Percentiles rank a stretch among this genome's conserved stretches.
Evolutionary conservation across 306 rosid genomes (phyloP).

Genomic region (Quercus wislizeni): DNA sequence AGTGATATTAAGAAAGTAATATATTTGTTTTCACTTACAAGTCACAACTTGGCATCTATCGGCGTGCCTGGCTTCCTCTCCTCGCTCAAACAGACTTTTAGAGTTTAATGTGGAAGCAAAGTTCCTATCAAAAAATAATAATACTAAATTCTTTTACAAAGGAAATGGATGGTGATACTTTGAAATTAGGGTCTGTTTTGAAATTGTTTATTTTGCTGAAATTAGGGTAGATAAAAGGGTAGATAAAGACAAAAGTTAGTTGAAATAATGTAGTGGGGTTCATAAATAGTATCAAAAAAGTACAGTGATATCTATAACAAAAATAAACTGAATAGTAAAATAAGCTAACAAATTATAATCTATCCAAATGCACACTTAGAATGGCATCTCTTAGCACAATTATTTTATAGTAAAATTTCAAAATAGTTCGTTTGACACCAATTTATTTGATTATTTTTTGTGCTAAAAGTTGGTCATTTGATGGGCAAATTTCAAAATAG

Average conservation of each 20-base stretch:
- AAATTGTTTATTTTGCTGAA: rapidly evolving
- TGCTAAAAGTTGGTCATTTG: too few species aligned
- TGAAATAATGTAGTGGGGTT: rapidly evolving
- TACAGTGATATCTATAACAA: too few species aligned
- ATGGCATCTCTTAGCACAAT: background rate
- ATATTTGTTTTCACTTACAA: background rate
- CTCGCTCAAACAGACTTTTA: background rate
- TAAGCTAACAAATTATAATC: too few species aligned
- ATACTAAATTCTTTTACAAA: background rate
- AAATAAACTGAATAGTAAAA: too few species aligned
- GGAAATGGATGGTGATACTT: background rate
- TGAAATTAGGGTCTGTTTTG: background rate
- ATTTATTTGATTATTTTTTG: too few species aligned
- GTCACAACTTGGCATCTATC: slow-evolving; percentile 11
- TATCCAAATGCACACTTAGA: background rate
- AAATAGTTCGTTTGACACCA: too few species aligned
- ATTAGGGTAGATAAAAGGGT: too few species aligned
- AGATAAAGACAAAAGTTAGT: too few species aligned
- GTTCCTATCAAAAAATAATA: background rate
- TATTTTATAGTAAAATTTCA: too few species aligned
- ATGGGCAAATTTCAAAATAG: too few species aligned
- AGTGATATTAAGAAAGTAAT: slow-evolving; percentile 3
- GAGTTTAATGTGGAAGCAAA: background rate
- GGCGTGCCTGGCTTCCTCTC: background rate
- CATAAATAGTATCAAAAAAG: too few species aligned